Evolutionary conservation across 352 stramenopile genomes (phyloP).

Genomic region (Globisporangium cederbergense): DNA sequence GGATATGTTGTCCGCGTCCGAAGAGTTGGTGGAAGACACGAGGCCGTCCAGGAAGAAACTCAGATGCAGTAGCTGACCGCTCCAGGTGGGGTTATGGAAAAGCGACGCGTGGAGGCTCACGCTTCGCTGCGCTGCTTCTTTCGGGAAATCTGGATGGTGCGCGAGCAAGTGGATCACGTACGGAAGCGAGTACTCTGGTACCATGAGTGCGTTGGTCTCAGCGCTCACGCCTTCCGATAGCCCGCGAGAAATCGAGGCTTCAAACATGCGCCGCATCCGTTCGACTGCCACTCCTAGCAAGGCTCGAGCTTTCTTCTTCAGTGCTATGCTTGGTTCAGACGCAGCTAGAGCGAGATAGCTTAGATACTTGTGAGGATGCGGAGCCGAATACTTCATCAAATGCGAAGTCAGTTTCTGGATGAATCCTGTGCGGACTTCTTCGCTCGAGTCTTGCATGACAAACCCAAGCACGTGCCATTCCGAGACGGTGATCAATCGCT

Average conservation of each 20-base stretch:
- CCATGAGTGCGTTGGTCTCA: conserved; percentile 49
- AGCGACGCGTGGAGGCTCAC: conserved; percentile 26
- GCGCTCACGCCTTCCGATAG: conserved; percentile 8
- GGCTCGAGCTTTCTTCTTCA: conserved; percentile 57
- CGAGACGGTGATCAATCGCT: conserved; percentile 41
- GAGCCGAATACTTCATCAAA: conserved; percentile 57
- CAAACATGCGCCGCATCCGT: conserved; percentile 76
- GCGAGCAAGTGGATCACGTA: conserved; percentile 84
- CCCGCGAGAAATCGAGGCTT: conserved; percentile 35
- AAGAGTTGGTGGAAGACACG: conserved; percentile 38
- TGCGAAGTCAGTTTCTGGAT: conserved; percentile 73
- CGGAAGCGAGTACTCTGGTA: conserved; percentile 77
- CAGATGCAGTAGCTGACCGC: conserved; percentile 49
- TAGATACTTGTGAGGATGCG: conserved; percentile 78
- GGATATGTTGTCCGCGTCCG: conserved; percentile 76
- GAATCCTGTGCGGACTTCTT: conserved; percentile 68
- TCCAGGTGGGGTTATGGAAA: conserved; percentile 40
- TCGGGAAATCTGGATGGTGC: conserved; percentile 68
- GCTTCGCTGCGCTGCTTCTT: conserved; percentile 31
- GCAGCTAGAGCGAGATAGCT: conserved; percentile 69
- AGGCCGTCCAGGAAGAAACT: conserved; percentile 74
- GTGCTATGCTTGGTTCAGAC: conserved; percentile 35
- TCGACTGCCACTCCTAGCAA: conserved; percentile 58
- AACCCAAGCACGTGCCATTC: conserved; percentile 83
- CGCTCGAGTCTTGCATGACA: conserved; percentile 66